Conservation (phyloP, 2,329 filamentous ascomycete genomes). For the Sarocladium oryzae region DNA sequence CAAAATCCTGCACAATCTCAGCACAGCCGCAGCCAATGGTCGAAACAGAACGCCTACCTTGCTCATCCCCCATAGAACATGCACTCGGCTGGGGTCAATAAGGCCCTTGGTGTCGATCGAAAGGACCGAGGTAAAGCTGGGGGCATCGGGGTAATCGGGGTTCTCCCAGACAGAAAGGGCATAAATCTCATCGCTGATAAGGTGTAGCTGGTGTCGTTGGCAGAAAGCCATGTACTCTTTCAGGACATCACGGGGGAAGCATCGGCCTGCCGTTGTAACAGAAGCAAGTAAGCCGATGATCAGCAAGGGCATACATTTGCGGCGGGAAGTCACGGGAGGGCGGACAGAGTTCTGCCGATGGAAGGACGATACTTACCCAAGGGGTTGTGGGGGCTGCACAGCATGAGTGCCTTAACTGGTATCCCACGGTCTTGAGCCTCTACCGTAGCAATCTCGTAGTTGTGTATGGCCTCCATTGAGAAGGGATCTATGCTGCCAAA, state of each 20-base stretch:
- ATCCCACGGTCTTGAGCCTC: not conserved
- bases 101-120: conserved; percentile 36
- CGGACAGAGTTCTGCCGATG: no score
- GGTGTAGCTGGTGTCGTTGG: conserved; percentile 40
- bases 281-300: no score
- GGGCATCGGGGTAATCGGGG: conserved; percentile 13
- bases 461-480: not conserved
- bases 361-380: not conserved
- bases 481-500: not conserved
- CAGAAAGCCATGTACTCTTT: conserved; percentile 42
- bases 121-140: conserved; percentile 40
- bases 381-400: not conserved
- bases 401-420: not conserved
- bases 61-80: conserved; percentile 41
- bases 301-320: no score
- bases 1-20: conserved; percentile 37
- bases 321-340: no score
- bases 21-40: not conserved
- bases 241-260: conserved; percentile 37
- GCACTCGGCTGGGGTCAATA: conserved; percentile 43
- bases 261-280: conserved; percentile 22
- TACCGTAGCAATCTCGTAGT: not conserved
- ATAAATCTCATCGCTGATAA: conserved; percentile 55
- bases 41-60: conserved; percentile 19
- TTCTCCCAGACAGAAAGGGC: conserved; percentile 42